Percentiles rank a stretch among this genome's conserved stretches.
phyloP scores from a whole-genome alignment of 805 yeast genomes.

The Wickerhamiella australiensis region DNA sequence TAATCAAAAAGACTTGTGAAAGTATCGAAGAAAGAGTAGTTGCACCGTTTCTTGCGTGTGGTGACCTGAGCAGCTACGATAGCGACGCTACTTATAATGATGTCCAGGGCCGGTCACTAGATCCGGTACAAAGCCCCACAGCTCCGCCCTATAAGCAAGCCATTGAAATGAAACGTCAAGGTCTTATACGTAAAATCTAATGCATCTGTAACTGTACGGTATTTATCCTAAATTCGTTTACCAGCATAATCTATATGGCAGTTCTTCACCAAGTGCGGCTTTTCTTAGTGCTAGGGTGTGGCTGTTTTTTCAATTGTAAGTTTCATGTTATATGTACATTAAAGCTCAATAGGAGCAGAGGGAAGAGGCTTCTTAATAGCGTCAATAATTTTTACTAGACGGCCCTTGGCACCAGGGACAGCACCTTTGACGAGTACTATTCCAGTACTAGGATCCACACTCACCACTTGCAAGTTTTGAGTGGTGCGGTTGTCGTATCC shows the following conservation, averaged over 20 bases:
- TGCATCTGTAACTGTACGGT: too few relatives aligned
- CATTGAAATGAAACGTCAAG: conserved; percentile 70
- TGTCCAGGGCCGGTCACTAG: conserved; percentile 44
- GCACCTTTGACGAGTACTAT: conserved; percentile 76
- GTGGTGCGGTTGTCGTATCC: conserved; percentile 67
- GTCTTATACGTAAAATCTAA: conserved; percentile 25
- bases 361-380: conserved; percentile 38
- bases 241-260: too few relatives aligned
- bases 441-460: conserved; percentile 70
- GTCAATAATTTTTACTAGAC: conserved; percentile 64
- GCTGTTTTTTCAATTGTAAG: neutral
- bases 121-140: conserved; percentile 91
- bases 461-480: conserved; percentile 63
- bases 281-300: too few relatives aligned
- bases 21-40: conserved; percentile 51
- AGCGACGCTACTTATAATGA: conserved; percentile 84
- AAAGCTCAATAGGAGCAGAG: conserved; percentile 2
- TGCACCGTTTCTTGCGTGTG: conserved; percentile 93
- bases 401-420: conserved; percentile 78
- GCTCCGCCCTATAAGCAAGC: conserved; percentile 96
- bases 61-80: conserved; percentile 76
- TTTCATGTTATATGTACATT: neutral
- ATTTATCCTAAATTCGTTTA: too few relatives aligned
- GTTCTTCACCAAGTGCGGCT: too few relatives aligned
- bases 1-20: conserved; percentile 1